Conservation (phyloP, 1,284 basidiomycete species). For the Leccinum variabile region DNA sequence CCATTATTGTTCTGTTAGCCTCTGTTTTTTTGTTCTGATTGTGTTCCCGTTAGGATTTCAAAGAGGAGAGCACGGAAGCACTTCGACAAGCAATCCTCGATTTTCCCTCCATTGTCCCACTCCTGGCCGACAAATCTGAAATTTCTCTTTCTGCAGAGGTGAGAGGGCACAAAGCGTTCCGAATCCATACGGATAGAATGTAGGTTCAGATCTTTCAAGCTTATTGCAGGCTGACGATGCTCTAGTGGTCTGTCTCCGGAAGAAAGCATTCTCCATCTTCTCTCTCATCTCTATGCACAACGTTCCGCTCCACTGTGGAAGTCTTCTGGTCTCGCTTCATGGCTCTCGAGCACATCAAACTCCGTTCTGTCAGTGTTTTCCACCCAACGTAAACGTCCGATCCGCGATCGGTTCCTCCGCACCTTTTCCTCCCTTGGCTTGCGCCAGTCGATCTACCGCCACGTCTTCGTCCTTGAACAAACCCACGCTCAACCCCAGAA, state of each 20-base stretch:
- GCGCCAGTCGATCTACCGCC: slow-evolving; percentile 65
- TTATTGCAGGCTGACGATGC: slow-evolving; percentile 8
- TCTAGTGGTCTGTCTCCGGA: slow-evolving; percentile 41
- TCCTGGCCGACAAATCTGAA: slow-evolving; percentile 84
- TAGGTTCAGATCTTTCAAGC: slow-evolving; percentile 34
- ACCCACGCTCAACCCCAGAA: slow-evolving; percentile 44
- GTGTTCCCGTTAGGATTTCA: slow-evolving; percentile 10
- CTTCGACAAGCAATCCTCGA: slow-evolving; percentile 70
- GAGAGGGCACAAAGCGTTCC: slow-evolving; percentile 61
- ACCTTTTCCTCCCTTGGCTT: slow-evolving; percentile 46
- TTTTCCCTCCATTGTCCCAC: slow-evolving; percentile 79
- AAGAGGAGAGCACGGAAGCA: slow-evolving; percentile 54
- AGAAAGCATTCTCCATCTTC: slow-evolving; percentile 58
- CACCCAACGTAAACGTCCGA: slow-evolving; percentile 37
- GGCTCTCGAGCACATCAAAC: slow-evolving; percentile 64
- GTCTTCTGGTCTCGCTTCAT: slow-evolving; percentile 57
- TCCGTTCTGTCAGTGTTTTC: slow-evolving; percentile 39
- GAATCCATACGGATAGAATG: slow-evolving; percentile 67
- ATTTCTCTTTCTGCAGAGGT: slow-evolving; percentile 60
- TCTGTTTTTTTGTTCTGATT: neutral
- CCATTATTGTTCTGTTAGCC: neutral
- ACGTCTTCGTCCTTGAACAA: slow-evolving; percentile 72
- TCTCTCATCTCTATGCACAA: slow-evolving; percentile 84
- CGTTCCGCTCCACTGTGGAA: slow-evolving; percentile 83
- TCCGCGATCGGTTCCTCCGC: slow-evolving; percentile 42